Percentiles rank a stretch among this genome's conserved stretches.
These are phyloP conservation scores for Phytophthora cryptogea DNA, from an alignment of 352 stramenopile genomes.

Conservation along the genomic window DNA sequence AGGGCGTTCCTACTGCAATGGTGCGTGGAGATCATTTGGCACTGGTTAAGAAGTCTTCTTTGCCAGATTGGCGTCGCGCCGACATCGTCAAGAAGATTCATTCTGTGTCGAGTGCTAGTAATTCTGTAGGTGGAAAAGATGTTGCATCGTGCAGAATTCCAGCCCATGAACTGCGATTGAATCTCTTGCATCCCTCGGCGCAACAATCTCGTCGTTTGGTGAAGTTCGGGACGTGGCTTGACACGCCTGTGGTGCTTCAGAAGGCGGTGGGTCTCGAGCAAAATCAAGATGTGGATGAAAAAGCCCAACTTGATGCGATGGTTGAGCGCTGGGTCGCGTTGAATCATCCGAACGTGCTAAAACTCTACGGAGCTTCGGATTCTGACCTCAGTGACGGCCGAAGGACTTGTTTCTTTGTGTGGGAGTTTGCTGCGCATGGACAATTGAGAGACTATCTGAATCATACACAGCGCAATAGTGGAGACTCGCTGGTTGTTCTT, in stretches of 20 bases:
- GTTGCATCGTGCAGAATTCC: constrained; percentile 1
- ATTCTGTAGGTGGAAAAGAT: background rate
- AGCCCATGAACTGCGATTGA: constrained; percentile 8
- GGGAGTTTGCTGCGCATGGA: constrained; percentile 25
- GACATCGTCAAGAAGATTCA: background rate
- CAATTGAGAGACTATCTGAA: constrained; percentile 22
- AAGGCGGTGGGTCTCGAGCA: background rate
- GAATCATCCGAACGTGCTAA: constrained; percentile 30
- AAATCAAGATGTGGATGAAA: background rate
- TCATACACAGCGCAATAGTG: background rate
- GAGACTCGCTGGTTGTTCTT: background rate
- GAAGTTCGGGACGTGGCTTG: constrained; percentile 19
- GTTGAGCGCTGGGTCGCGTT: constrained; percentile 22
- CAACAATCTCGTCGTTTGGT: constrained; percentile 15
- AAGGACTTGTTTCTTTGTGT: constrained; percentile 24
- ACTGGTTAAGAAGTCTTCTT: constrained; percentile 24
- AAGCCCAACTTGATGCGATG: background rate
- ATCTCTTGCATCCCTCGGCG: constrained; percentile 8
- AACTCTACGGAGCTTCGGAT: constrained; percentile 29
- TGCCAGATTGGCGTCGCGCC: constrained; percentile 16
- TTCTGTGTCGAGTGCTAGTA: background rate
- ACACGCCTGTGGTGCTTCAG: constrained; percentile 23
- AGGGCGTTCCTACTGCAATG: constrained; percentile 7
- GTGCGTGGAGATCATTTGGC: constrained; percentile 15
- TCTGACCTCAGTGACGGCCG: no score